These are phyloP conservation scores for Boletus subparvulus DNA, from an alignment of 768 basidiomycete genomes.

Conservation along the genomic window DNA sequence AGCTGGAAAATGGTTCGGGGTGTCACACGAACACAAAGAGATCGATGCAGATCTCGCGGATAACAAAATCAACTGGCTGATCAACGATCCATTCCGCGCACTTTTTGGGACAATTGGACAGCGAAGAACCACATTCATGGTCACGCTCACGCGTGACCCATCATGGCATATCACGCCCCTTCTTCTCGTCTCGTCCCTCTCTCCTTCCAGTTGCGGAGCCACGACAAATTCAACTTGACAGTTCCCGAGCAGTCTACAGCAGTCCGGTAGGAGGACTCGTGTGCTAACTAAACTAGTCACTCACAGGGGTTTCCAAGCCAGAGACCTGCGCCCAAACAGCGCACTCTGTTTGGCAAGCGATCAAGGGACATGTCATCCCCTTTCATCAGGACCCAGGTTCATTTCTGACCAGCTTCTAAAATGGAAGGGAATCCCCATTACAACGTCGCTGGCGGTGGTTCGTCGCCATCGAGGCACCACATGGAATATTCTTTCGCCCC, in stretches of 20 bases:
- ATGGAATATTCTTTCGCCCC: constrained; percentile 20
- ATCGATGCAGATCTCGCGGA: constrained; percentile 17
- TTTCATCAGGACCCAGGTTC: constrained; percentile 24
- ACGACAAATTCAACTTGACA: constrained; percentile 5
- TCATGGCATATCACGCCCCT: neutral
- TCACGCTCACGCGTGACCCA: constrained; percentile 19
- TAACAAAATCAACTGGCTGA: constrained; percentile 13
- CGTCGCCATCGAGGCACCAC: constrained; percentile 10
- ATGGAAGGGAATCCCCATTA: constrained; percentile 31
- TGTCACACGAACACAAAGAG: neutral
- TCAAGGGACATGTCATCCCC: constrained; percentile 32
- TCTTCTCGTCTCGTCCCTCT: neutral
- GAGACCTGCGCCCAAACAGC: constrained; percentile 28
- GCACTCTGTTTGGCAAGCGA: constrained; percentile 25
- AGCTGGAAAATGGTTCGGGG: neutral
- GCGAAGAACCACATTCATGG: constrained; percentile 10
- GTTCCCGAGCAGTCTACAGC: constrained; percentile 6
- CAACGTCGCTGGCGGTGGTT: constrained; percentile 13
- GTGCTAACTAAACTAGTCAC: constrained; percentile 8
- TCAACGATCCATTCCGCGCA: constrained; percentile 10
- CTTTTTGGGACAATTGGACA: constrained; percentile 11
- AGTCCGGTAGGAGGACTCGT: neutral
- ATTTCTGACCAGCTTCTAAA: constrained; percentile 29
- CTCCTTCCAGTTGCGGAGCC: neutral
- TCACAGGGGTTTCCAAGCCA: constrained; percentile 5